Evolutionary conservation across 75 land plant species (phyloP).

Genomic region (Pinus taeda): DNA sequence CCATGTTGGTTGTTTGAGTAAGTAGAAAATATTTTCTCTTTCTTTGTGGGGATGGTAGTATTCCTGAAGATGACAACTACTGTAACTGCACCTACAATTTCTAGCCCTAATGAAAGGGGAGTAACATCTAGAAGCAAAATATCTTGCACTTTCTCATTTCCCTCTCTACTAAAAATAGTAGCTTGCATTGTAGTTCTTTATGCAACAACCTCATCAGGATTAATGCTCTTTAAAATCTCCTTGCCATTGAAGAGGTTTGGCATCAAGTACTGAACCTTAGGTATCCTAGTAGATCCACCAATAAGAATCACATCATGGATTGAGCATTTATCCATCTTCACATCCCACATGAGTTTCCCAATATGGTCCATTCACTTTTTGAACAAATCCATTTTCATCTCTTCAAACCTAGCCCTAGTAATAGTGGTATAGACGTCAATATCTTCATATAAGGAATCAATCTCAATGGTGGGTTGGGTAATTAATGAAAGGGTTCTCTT

Average conservation of each 20-base stretch:
- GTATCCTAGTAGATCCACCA: conserved; percentile 72
- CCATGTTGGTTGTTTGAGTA: conserved; percentile 82
- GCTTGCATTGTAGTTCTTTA: conserved; percentile 86
- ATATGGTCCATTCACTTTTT: conserved; percentile 85
- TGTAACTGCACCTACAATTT: too few species aligned
- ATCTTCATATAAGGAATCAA: conserved; percentile 66
- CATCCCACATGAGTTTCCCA: conserved; percentile 69
- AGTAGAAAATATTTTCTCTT: conserved; percentile 77
- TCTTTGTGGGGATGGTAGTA: too few species aligned
- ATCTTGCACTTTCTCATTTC: conserved; percentile 78
- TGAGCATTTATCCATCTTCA: too few species aligned
- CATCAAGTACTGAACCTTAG: conserved; percentile 69
- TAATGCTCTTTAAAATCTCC: conserved; percentile 85
- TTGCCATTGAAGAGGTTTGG: conserved; percentile 84
- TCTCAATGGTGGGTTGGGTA: too few species aligned
- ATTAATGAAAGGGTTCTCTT: too few species aligned
- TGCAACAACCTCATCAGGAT: too few species aligned
- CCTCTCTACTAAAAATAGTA: conserved; percentile 70
- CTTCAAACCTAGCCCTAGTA: too few species aligned
- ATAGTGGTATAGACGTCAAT: conserved; percentile 71
- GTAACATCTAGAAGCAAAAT: conserved; percentile 66
- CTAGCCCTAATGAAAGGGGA: conserved; percentile 71
- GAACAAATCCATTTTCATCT: conserved; percentile 77
- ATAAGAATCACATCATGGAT: too few species aligned
- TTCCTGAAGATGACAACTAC: too few species aligned